Evolutionary conservation across 202 grass and related monocot species (phyloP), one percentile per base, ranked within the genome.

Genomic region (Tripidium arundinaceum): DNA sequence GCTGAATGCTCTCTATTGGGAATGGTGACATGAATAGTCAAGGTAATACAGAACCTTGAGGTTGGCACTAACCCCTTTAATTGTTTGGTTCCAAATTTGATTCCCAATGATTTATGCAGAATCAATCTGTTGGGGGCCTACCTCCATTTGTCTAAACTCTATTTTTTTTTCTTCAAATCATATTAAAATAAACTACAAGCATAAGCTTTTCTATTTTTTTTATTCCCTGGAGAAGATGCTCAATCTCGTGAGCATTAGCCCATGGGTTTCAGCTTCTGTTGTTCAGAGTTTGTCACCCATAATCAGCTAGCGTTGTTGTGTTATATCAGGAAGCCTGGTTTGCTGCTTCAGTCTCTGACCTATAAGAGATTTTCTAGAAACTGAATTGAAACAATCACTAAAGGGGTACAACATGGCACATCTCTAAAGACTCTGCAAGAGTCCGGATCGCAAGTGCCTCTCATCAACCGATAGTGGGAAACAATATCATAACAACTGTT

Each of bases 401-500:
- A 73, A 82, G 62, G 52, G 24, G 7, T 8, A 66, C 25, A 39
- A 31, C 31, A 74, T 68, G 64, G 25, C 34, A 68, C 7, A 25
- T 55, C 80, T 72, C 41, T 26, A 21, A 82, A 73, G 42, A 59
- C 49, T n/a, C 24, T 86, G 22, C 1, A 25, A n/a, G n/a, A 12
- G 8, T 24, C 54, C 3, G 47, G 72, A 58, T 55, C 62, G 34
- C 40, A 45, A 74, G 19, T 85, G 72, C 66, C 76, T 82, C 78
- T 73, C 22, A 34, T 68, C 47, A 62, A 40, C 49, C 78, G 67
- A 82, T 78, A 78, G 87, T 74, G 78, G 87, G 78, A 72, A 89
- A 78, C 87, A 89, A 77, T 71, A 89, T 89, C 61, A 89, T 82
- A 36, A 8, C 70, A 71, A 65, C 43, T 43, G 72, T 63, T 31